These are phyloP conservation scores for Podospora conica DNA, from an alignment of 495 filamentous ascomycete genomes.

Conservation along the genomic window DNA sequence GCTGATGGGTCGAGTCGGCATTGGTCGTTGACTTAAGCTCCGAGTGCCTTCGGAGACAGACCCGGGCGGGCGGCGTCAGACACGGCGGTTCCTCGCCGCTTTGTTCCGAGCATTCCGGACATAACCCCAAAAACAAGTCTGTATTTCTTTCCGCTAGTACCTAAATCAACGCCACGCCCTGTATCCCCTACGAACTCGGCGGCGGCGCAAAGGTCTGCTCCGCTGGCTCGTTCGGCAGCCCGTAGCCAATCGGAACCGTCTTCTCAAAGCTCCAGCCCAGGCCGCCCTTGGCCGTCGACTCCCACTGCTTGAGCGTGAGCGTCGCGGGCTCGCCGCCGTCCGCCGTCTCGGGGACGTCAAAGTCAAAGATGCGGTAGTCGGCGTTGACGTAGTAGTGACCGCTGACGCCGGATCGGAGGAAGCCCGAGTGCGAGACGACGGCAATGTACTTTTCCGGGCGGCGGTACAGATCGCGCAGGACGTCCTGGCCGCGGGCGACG, in stretches of 20 bases:
- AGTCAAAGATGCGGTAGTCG: slow-evolving; percentile 58
- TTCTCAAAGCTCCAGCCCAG: slow-evolving; percentile 18
- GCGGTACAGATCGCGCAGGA: slow-evolving; percentile 41
- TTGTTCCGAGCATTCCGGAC: background rate
- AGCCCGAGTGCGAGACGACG: slow-evolving; percentile 55
- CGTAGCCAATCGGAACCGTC: slow-evolving; percentile 6
- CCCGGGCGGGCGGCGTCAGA: background rate
- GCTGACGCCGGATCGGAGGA: slow-evolving; percentile 44
- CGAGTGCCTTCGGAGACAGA: background rate
- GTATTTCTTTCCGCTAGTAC: background rate
- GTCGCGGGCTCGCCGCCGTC: slow-evolving; percentile 15
- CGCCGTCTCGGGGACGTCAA: slow-evolving; percentile 30
- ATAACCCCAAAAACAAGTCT: too few species aligned
- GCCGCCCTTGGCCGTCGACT: slow-evolving; percentile 10
- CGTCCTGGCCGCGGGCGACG: slow-evolving; percentile 40
- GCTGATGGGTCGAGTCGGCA: background rate
- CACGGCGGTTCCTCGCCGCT: background rate
- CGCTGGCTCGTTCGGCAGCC: background rate
- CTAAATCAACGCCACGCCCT: background rate
- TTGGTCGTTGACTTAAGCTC: background rate
- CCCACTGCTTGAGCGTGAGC: slow-evolving; percentile 33
- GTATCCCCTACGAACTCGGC: background rate
- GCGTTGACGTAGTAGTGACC: slow-evolving; percentile 49
- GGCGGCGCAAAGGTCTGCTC: background rate
- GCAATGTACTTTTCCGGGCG: slow-evolving; percentile 56